Evolutionary conservation across 208 protist species (phyloP), one percentile per base, ranked within the genome.

Genomic region (Trypanosoma lewisi): DNA sequence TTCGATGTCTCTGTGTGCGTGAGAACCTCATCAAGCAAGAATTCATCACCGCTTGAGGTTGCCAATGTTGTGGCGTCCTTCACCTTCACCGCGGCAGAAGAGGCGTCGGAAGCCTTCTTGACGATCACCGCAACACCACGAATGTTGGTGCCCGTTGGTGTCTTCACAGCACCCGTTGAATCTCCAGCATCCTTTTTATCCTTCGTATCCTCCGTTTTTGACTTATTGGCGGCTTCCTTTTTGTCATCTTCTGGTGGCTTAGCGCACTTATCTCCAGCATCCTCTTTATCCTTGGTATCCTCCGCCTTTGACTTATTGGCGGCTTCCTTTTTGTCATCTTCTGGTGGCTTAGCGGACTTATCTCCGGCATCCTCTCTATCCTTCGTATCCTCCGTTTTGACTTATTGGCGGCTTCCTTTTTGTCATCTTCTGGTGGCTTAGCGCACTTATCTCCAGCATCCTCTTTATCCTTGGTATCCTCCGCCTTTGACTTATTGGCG

Each of bases 11-110:
- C 71, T 27, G 62, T 68, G 59, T 73, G 56, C 52, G 69, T 59
- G 44, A 83, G 8, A 21, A 76, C 75, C 67, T 91, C 84, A 44
- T 91, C 84, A 17, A 85, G 19, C 55, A 70, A 76, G 19, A 68
- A 74, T 23, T 87, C 75, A 25, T 70, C 73, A 17, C 70, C 68
- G 41, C 42, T 62, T 34, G 41, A 71, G n/a, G 73, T 42, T 2
- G 63, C 36, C 23, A 87, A 69, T 9, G 77, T 77, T 17, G 67
- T 63, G 16, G 59, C 53, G 54, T 78, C 73, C 68, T 87, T 87
- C 54, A 66, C 57, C 28, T 41, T 67, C 16, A 81, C 37, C 23
- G 51, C 36, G n/a, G 31, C 34, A 27, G 51, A 56, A 25, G 45
- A 50, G 21, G 51, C 17, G 14, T 19, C 37, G 7, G 30, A 33